phyloP scores from a whole-genome alignment of 2,329 filamentous ascomycete species.

The Mollisia scopiformis region DNA sequence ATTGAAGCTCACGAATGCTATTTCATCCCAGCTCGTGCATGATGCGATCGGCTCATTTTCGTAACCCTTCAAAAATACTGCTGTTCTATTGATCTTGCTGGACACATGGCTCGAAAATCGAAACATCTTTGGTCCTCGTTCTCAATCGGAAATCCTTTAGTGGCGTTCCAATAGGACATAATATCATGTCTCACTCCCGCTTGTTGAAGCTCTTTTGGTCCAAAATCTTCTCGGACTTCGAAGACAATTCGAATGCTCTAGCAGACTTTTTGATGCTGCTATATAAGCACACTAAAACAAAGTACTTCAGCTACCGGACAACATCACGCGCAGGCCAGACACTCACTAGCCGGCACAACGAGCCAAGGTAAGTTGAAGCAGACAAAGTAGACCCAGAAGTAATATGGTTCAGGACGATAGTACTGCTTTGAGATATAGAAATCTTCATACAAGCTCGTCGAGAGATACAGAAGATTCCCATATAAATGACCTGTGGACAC shows the following conservation, averaged over 20 bases:
- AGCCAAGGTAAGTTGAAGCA: constrained; percentile 65
- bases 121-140: too few relatives aligned
- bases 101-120: too few relatives aligned
- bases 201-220: constrained; percentile 8
- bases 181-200: too few relatives aligned
- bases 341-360: constrained; percentile 57
- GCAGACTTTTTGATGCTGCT: constrained; percentile 24
- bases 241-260: constrained; percentile 23
- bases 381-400: constrained; percentile 67
- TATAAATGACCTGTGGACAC: constrained; percentile 43
- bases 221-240: constrained; percentile 12
- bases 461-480: constrained; percentile 61
- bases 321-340: not conserved
- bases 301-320: not conserved
- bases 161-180: constrained; percentile 6
- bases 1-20: too few relatives aligned
- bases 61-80: too few relatives aligned
- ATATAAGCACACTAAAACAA: not conserved
- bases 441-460: constrained; percentile 56
- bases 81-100: too few relatives aligned
- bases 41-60: too few relatives aligned
- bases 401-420: constrained; percentile 61
- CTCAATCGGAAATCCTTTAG: too few relatives aligned
- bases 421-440: constrained; percentile 49
- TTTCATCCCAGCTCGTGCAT: too few relatives aligned